Percentiles rank a stretch among this genome's conserved stretches.
Conservation (phyloP, 768 basidiomycete genomes). For the Mycena galericulata region DNA sequence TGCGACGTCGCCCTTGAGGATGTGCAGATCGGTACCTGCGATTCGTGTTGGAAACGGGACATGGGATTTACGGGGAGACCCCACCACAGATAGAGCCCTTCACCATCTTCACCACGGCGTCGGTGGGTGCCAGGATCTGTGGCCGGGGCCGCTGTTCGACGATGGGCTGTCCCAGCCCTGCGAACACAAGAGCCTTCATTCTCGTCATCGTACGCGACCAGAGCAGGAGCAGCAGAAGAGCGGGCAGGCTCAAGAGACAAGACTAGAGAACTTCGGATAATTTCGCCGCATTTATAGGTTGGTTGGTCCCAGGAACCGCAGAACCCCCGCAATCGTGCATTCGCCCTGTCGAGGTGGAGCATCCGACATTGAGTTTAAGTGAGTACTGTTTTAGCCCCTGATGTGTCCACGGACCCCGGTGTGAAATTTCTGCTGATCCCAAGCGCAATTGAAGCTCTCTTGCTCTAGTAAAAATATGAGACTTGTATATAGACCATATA, state of each 20-base stretch:
- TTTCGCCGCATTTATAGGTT: slow-evolving; percentile 2
- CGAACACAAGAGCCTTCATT: slow-evolving; percentile 32
- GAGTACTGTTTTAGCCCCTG: too few species aligned
- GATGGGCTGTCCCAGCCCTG: slow-evolving; percentile 12
- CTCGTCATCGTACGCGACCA: background rate
- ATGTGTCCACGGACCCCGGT: too few species aligned
- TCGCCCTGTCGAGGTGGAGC: slow-evolving; percentile 9
- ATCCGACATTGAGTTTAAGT: too few species aligned
- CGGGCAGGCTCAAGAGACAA: background rate
- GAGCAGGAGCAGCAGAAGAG: background rate
- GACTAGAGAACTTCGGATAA: background rate
- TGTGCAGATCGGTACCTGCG: slow-evolving; percentile 52
- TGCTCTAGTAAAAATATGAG: too few species aligned
- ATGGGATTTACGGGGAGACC: background rate
- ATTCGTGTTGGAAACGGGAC: background rate
- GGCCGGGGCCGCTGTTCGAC: slow-evolving; percentile 33
- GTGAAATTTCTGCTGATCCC: too few species aligned
- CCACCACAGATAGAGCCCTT: slow-evolving; percentile 37
- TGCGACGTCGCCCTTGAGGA: slow-evolving; percentile 43
- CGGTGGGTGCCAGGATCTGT: slow-evolving; percentile 28
- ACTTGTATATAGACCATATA: too few species aligned
- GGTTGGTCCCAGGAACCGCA: background rate
- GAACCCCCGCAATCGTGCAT: slow-evolving; percentile 6
- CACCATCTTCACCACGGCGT: slow-evolving; percentile 36
- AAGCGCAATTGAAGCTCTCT: too few species aligned